Conservation (phyloP, 495 filamentous ascomycete species). For the Penicillium coffeae region DNA sequence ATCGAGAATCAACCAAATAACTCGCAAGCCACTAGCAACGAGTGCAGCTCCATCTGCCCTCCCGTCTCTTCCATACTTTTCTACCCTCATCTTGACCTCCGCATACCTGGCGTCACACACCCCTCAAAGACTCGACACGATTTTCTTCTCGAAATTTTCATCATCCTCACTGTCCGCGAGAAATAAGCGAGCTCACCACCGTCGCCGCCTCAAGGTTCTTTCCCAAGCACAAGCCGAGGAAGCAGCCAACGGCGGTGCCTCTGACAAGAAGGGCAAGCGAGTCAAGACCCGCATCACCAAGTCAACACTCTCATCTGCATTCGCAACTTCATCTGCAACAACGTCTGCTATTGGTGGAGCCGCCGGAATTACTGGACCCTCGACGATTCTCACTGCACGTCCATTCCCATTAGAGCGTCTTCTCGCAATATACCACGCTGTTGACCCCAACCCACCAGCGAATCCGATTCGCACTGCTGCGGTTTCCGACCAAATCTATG, state of each 20-base stretch:
- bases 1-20: slow-evolving; percentile 10
- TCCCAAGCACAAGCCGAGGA: slow-evolving; percentile 44
- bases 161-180: slow-evolving; percentile 47
- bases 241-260: slow-evolving; percentile 25
- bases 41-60: slow-evolving; percentile 34
- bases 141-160: slow-evolving; percentile 80
- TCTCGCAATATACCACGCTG: slow-evolving; percentile 79
- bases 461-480: slow-evolving; percentile 45
- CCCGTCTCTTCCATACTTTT: slow-evolving; percentile 66
- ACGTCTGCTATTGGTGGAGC: slow-evolving; percentile 35
- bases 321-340: slow-evolving; percentile 37
- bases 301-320: slow-evolving; percentile 40
- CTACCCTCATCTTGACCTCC: slow-evolving; percentile 76
- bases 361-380: slow-evolving; percentile 57
- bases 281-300: slow-evolving; percentile 47
- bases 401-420: slow-evolving; percentile 84
- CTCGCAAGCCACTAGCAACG: slow-evolving; percentile 25
- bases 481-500: slow-evolving; percentile 59
- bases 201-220: slow-evolving; percentile 45
- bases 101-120: slow-evolving; percentile 92
- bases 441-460: slow-evolving; percentile 61
- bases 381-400: slow-evolving; percentile 66
- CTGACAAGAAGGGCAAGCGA: slow-evolving; percentile 35
- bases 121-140: slow-evolving; percentile 68
- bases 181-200: slow-evolving; percentile 55